Conservation (phyloP, 495 filamentous ascomycete species). For the Aspergillus biplanus region DNA sequence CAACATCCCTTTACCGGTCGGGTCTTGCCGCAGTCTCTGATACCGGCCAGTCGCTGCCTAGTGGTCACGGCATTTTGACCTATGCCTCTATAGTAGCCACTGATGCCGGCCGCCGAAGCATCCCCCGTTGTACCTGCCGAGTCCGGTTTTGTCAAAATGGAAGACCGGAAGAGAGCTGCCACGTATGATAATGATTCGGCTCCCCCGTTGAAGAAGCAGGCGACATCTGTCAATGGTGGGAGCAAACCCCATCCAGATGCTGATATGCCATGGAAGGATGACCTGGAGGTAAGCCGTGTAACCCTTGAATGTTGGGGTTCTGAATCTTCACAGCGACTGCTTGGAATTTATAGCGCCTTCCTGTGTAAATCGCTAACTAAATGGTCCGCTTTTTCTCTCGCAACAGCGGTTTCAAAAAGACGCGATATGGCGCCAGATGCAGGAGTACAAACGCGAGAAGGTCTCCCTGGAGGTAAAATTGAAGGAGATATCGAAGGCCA, state of each 20-base stretch:
- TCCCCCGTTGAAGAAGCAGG: constrained; percentile 85
- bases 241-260: constrained; percentile 73
- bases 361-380: constrained; percentile 21
- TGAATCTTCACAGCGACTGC: constrained; percentile 21
- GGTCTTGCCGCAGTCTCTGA: constrained; percentile 36
- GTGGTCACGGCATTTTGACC: constrained; percentile 43
- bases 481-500: constrained; percentile 73
- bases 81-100: constrained; percentile 54
- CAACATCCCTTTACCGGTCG: constrained; percentile 25
- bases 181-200: constrained; percentile 74
- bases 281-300: constrained; percentile 76
- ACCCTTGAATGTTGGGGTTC: constrained; percentile 31
- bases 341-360: constrained; percentile 10
- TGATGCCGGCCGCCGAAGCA: constrained; percentile 81
- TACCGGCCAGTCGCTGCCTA: constrained; percentile 42
- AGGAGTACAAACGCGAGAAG: constrained; percentile 92
- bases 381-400: constrained; percentile 22
- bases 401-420: constrained; percentile 92
- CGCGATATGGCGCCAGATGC: constrained; percentile 96
- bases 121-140: constrained; percentile 70
- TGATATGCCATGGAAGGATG: constrained; percentile 82
- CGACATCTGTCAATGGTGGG: constrained; percentile 71
- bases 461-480: constrained; percentile 73
- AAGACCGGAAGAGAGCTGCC: constrained; percentile 93
- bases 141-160: constrained; percentile 84